These are phyloP conservation scores for Venturia aucupariae DNA, from an alignment of 2,329 filamentous ascomycete genomes.

Conservation along the genomic window DNA sequence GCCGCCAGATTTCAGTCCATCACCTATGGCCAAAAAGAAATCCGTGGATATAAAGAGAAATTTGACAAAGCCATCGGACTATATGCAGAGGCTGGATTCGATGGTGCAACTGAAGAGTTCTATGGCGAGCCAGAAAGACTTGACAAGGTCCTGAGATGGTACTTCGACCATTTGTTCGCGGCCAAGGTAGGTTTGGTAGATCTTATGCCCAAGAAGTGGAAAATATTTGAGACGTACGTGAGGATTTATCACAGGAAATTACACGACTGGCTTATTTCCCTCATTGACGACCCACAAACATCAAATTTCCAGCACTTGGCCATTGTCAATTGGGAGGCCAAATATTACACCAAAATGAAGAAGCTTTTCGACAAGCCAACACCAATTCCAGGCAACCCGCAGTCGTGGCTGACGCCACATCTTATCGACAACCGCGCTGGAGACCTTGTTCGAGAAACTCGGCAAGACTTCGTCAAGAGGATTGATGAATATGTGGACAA, in stretches of 20 bases:
- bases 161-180: constrained; percentile 93
- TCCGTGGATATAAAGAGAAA: constrained; percentile 94
- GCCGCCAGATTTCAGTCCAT: constrained; percentile 91
- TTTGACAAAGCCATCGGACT: constrained; percentile 73
- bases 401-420: constrained; percentile 71
- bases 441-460: constrained; percentile 88
- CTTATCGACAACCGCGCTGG: constrained; percentile 83
- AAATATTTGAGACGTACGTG: constrained; percentile 81
- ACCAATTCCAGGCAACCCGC: constrained; percentile 27
- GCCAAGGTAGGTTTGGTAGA: constrained; percentile 87
- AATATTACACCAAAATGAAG: constrained; percentile 92
- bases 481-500: constrained; percentile 97
- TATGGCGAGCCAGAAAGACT: constrained; percentile 72
- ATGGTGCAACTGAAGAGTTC: constrained; percentile 63
- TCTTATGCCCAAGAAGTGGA: constrained; percentile 94
- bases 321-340: constrained; percentile 74
- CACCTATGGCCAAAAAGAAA: constrained; percentile 81
- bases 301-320: constrained; percentile 80
- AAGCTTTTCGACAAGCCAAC: constrained; percentile 60
- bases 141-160: constrained; percentile 87
- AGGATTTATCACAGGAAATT: constrained; percentile 88
- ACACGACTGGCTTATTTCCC: constrained; percentile 81
- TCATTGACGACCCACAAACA: constrained; percentile 77
- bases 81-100: constrained; percentile 65
- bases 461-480: constrained; percentile 87